Percentiles rank a stretch among this genome's conserved stretches.
phyloP scores from a whole-genome alignment of 2,329 filamentous ascomycete genomes.

The Ophiocordyceps camponoti-saundersi region DNA sequence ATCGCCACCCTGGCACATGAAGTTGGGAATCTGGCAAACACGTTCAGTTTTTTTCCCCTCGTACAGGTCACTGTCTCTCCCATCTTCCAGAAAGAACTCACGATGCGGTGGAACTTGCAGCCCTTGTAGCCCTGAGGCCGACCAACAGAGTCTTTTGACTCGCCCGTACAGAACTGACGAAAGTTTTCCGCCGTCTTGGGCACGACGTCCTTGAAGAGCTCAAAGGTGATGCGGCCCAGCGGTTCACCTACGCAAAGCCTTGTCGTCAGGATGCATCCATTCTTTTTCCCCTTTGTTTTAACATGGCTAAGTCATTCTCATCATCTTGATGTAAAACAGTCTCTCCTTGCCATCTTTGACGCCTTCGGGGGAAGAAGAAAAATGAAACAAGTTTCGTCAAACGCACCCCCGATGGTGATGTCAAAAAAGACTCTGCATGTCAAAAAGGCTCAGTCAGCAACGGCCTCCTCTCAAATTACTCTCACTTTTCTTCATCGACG shows the following conservation, averaged over 20 bases:
- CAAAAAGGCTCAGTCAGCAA: neutral
- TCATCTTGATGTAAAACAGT: neutral
- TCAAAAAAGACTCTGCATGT: conserved; percentile 52
- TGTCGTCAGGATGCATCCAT: too few relatives aligned
- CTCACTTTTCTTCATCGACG: too few relatives aligned
- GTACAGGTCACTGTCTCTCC: neutral
- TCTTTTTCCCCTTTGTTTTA: too few relatives aligned
- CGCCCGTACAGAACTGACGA: conserved; percentile 89
- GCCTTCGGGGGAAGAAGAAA: neutral
- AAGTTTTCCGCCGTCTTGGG: conserved; percentile 94
- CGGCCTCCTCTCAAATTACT: neutral
- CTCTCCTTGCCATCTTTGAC: neutral
- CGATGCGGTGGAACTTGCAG: conserved; percentile 84
- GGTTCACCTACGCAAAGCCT: conserved; percentile 46
- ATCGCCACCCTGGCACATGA: conserved; percentile 96
- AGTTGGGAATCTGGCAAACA: conserved; percentile 59
- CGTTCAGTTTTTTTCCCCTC: too few relatives aligned
- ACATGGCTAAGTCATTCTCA: neutral
- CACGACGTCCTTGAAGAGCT: conserved; percentile 72
- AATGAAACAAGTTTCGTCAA: neutral
- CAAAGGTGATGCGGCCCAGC: conserved; percentile 74
- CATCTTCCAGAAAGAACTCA: conserved; percentile 25
- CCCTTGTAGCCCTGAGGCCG: conserved; percentile 87
- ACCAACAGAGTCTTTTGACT: conserved; percentile 62
- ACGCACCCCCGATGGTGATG: conserved; percentile 59